A percentile compares a stretch with the other conserved stretches of the same genome.
Conservation (phyloP, 306 rosid genomes). For the Rosa multiflora region DNA sequence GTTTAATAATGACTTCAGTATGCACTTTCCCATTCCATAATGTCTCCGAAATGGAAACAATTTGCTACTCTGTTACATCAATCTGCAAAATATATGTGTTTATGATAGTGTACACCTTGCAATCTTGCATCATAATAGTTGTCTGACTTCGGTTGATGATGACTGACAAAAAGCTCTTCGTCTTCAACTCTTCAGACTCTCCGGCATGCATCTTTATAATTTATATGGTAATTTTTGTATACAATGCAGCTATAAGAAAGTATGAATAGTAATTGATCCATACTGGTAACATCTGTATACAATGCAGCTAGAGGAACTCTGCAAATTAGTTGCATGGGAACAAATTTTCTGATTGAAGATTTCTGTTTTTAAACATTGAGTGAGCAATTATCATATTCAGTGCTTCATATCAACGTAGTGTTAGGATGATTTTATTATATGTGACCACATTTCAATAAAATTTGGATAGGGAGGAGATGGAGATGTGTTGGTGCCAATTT, state of each 20-base stretch:
- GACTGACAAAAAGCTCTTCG: not conserved
- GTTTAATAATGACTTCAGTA: not conserved
- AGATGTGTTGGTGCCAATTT: not conserved
- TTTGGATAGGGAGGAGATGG: constrained; percentile 39
- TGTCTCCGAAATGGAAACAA: not conserved
- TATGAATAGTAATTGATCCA: not conserved
- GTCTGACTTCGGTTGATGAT: not conserved
- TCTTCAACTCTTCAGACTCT: not conserved
- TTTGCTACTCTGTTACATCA: not conserved
- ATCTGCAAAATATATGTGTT: not conserved
- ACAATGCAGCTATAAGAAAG: not conserved
- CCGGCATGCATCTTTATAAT: not conserved
- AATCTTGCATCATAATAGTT: not conserved
- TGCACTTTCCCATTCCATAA: not conserved
- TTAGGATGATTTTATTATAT: not conserved
- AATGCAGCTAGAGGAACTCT: too few relatives aligned
- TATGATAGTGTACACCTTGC: not conserved
- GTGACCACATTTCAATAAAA: not conserved
- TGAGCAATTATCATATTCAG: not conserved
- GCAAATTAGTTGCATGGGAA: not conserved
- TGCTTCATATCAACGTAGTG: not conserved
- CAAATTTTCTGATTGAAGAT: not conserved
- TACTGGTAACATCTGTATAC: too few relatives aligned
- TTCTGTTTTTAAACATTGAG: not conserved
- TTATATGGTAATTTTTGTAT: not conserved